Percentiles rank a stretch among this genome's conserved stretches.
Evolutionary conservation across 176 grass and related monocot genomes (phyloP).

Genomic region (Tuctoria greenei): DNA sequence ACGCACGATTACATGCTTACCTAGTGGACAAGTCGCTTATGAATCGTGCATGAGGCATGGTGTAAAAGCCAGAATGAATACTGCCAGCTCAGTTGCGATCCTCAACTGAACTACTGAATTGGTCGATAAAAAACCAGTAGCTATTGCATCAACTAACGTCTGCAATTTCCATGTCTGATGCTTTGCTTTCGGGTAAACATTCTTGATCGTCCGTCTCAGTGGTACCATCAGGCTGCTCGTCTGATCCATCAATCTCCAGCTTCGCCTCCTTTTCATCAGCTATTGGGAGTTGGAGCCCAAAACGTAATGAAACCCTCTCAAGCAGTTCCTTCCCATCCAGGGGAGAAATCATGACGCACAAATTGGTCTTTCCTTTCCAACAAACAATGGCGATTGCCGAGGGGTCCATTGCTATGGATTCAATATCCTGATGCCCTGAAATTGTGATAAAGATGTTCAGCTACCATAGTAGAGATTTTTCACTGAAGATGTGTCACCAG

Average conservation of each 20-base stretch:
- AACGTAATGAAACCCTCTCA: constrained; percentile 68
- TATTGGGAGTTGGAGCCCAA: constrained; percentile 36
- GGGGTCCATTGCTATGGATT: constrained; percentile 54
- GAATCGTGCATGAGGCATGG: not conserved
- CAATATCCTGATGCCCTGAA: constrained; percentile 48
- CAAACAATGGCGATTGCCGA: constrained; percentile 74
- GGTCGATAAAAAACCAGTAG: not conserved
- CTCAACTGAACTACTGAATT: not conserved
- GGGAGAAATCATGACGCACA: constrained; percentile 85
- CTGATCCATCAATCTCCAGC: constrained; percentile 18
- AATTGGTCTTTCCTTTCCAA: constrained; percentile 98
- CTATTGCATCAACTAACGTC: constrained; percentile 10
- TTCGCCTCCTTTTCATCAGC: constrained; percentile 17
- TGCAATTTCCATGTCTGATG: constrained; percentile 23
- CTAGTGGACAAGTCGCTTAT: not conserved
- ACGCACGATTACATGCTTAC: not conserved
- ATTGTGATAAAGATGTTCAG: constrained; percentile 13
- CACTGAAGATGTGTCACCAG: not conserved
- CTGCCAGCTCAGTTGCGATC: not conserved
- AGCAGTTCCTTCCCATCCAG: constrained; percentile 80
- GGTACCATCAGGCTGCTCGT: constrained; percentile 8
- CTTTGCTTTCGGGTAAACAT: constrained; percentile 24
- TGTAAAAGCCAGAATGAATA: not conserved
- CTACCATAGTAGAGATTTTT: not conserved
- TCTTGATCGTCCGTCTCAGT: constrained; percentile 25